A percentile compares a stretch with the other conserved stretches of the same genome.
Conservation (phyloP, 192 early-diverging fungal species). For the Gonapodya prolifera region DNA sequence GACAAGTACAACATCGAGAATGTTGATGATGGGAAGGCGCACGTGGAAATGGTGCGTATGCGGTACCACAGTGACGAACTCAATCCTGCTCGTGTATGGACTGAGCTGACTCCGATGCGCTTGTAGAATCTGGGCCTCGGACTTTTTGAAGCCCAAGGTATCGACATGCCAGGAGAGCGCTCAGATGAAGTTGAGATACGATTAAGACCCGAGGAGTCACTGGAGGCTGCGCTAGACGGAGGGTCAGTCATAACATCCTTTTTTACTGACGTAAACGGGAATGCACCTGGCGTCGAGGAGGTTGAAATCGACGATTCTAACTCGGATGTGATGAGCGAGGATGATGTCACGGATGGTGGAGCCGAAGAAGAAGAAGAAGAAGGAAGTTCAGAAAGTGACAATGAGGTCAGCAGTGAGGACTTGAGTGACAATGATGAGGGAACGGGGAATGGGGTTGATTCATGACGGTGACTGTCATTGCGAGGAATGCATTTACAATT, state of each 20-base stretch:
- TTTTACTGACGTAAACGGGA: neutral
- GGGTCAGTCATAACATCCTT: neutral
- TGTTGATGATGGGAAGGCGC: neutral
- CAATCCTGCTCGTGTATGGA: neutral
- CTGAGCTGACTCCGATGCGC: neutral
- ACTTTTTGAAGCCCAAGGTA: neutral
- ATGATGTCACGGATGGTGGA: no score
- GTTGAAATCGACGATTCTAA: no score
- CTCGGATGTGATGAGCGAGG: no score
- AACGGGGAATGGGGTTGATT: neutral
- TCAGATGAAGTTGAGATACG: neutral
- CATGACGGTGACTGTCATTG: no score
- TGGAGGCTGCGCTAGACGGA: neutral
- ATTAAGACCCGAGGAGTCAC: neutral
- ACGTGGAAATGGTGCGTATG: conserved; percentile 4
- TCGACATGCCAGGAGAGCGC: neutral
- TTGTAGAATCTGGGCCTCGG: neutral
- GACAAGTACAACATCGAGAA: neutral
- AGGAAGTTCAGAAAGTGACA: no score
- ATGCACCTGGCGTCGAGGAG: neutral
- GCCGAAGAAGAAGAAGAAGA: no score
- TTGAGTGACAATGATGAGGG: neutral
- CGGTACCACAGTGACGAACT: neutral
- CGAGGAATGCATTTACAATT: no score
- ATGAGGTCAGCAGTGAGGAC: no score